A percentile compares a stretch with the other conserved stretches of the same genome.
phyloP scores from a whole-genome alignment of 306 rosid species.

The Quercus parvula region DNA sequence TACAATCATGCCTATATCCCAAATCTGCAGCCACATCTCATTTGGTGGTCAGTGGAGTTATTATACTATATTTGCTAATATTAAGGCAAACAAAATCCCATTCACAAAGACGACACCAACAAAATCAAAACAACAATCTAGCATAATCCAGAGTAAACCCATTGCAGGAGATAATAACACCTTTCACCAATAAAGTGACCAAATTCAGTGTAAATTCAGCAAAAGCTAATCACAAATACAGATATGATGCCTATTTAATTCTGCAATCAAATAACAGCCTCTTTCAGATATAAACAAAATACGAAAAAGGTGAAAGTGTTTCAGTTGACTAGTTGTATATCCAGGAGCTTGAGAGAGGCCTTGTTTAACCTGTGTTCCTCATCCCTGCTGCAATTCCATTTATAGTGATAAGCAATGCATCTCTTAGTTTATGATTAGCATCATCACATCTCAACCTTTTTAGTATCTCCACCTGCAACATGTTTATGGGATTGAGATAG shows the following conservation, averaged over 20 bases:
- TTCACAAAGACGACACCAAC: neutral
- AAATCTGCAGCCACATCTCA: neutral
- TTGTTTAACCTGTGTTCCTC: constrained; percentile 82
- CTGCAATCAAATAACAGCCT: neutral
- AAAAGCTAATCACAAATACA: neutral
- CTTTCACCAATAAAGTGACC: neutral
- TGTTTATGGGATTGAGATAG: constrained; percentile 84
- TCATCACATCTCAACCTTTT: constrained; percentile 78
- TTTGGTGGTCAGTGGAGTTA: neutral
- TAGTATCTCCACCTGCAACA: constrained; percentile 90
- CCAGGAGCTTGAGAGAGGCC: constrained; percentile 22
- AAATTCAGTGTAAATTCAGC: neutral
- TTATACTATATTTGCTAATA: neutral
- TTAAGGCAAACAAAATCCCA: neutral
- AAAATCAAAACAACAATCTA: neutral
- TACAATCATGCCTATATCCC: neutral
- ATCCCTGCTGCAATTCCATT: constrained; percentile 97
- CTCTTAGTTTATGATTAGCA: constrained; percentile 68
- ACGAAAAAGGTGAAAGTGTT: neutral
- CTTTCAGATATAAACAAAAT: neutral
- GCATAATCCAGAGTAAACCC: neutral
- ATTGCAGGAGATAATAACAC: neutral
- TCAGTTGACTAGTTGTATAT: neutral
- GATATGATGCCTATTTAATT: neutral
- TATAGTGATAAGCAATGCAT: constrained; percentile 86